A percentile compares a stretch with the other conserved stretches of the same genome.
Conservation (phyloP, 2,329 filamentous ascomycete species). For the Elsinoe fawcettii region DNA sequence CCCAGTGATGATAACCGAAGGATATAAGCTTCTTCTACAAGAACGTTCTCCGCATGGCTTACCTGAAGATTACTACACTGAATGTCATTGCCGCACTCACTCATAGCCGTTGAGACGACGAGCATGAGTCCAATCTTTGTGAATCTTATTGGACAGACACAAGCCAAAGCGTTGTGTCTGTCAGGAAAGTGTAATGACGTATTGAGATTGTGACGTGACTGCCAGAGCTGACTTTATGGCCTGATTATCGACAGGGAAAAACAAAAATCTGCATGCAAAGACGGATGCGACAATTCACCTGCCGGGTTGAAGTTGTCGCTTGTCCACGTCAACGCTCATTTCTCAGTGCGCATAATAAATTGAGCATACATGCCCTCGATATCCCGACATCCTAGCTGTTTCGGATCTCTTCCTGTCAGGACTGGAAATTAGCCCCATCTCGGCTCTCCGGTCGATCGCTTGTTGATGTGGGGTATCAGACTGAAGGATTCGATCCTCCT, state of each 20-base stretch:
- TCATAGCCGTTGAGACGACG: neutral
- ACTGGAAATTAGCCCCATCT: conserved; percentile 1
- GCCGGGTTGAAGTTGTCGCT: neutral
- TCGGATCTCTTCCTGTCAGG: conserved; percentile 32
- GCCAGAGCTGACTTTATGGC: conserved; percentile 5
- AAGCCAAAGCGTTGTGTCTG: neutral
- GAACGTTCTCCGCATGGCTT: neutral
- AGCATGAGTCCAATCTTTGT: neutral
- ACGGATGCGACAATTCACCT: neutral
- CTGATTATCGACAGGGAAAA: conserved; percentile 2
- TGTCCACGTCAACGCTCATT: conserved; percentile 2
- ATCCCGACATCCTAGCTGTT: conserved; percentile 52
- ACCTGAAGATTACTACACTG: neutral
- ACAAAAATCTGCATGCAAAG: conserved; percentile 3
- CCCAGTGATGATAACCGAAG: neutral
- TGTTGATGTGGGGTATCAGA: conserved; percentile 6
- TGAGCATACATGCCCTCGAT: conserved; percentile 29
- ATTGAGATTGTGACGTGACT: conserved; percentile 5
- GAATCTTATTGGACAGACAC: neutral
- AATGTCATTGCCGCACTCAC: neutral
- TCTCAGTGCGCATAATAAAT: conserved; percentile 4
- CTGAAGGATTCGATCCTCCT: neutral
- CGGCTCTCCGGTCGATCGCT: conserved; percentile 3
- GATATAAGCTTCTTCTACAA: neutral
- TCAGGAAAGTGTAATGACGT: neutral